phyloP scores from a whole-genome alignment of 352 stramenopile genomes.

The Globisporangium carolinianum region DNA sequence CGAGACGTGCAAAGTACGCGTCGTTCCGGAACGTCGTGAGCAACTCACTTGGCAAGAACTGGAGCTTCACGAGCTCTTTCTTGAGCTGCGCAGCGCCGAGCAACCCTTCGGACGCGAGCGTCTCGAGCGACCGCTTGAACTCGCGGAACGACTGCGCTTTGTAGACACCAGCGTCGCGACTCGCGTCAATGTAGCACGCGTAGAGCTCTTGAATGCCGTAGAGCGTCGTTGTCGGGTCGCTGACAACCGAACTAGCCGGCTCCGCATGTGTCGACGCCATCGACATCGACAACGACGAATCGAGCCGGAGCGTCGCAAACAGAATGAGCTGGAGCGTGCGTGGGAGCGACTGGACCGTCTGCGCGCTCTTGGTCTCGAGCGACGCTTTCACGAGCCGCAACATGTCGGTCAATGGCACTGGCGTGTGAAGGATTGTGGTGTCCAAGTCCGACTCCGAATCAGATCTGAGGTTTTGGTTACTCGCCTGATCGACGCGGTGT shows the following conservation, averaged over 20 bases:
- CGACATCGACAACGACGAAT: neutral
- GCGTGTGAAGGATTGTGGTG: slow-evolving; percentile 7
- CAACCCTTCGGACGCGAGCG: slow-evolving; percentile 58
- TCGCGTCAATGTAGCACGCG: slow-evolving; percentile 59
- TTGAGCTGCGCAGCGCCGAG: slow-evolving; percentile 50
- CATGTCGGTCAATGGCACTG: slow-evolving; percentile 66
- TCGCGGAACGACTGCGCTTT: slow-evolving; percentile 51
- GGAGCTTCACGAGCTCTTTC: slow-evolving; percentile 71
- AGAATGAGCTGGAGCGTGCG: slow-evolving; percentile 81
- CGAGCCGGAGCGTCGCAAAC: slow-evolving; percentile 52
- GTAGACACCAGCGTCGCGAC: slow-evolving; percentile 58
- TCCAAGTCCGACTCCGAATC: no score
- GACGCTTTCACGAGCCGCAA: slow-evolving; percentile 63
- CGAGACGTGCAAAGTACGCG: slow-evolving; percentile 63
- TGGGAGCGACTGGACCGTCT: slow-evolving; percentile 52
- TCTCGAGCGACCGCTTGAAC: slow-evolving; percentile 65
- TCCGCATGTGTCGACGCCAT: slow-evolving; percentile 5
- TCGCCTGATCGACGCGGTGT: slow-evolving; percentile 19
- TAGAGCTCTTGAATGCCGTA: slow-evolving; percentile 60
- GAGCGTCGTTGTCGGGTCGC: slow-evolving; percentile 26
- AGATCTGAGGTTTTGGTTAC: neutral
- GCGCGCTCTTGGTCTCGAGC: slow-evolving; percentile 55
- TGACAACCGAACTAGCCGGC: neutral
- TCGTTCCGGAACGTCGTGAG: slow-evolving; percentile 68
- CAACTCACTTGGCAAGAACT: slow-evolving; percentile 57